These are phyloP conservation scores for Chenopodium album DNA, from an alignment of 148 eudicot species.

Conservation along the genomic window DNA sequence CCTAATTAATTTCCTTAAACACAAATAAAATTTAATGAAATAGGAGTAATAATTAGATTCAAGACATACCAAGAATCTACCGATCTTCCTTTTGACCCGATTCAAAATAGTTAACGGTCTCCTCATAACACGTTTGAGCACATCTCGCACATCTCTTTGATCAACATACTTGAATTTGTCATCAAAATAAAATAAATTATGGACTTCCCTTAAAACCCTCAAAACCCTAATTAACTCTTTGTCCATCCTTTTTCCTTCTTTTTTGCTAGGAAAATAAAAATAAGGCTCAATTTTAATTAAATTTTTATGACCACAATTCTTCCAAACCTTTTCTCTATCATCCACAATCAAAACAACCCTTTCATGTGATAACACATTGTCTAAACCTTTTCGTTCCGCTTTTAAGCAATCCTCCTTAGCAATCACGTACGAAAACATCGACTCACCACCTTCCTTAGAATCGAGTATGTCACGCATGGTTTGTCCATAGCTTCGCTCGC, in stretches of 20 bases:
- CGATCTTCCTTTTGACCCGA: neutral
- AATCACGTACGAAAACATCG: slow-evolving; percentile 8
- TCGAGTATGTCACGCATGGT: neutral
- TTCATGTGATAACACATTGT: slow-evolving; percentile 8
- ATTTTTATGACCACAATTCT: neutral
- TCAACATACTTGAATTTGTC: neutral
- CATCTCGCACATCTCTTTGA: slow-evolving; percentile 4
- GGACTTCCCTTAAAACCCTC: neutral
- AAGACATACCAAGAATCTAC: neutral
- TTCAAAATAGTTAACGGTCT: neutral
- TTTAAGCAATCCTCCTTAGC: slow-evolving; percentile 16
- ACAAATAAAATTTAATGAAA: too few relatives aligned
- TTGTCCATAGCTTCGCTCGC: neutral
- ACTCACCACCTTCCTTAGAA: neutral
- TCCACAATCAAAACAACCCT: slow-evolving; percentile 12
- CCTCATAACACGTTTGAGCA: neutral
- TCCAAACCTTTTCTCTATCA: slow-evolving; percentile 4
- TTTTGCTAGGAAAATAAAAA: neutral
- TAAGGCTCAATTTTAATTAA: neutral
- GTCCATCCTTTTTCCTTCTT: slow-evolving; percentile 4
- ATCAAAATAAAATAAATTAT: slow-evolving; percentile 10
- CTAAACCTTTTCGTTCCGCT: neutral
- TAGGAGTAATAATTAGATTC: too few relatives aligned
- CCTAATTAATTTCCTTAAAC: too few relatives aligned
- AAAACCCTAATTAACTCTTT: slow-evolving; percentile 18